These are phyloP conservation scores for Zygoascus biomembranicola DNA, from an alignment of 805 yeast species.

Conservation along the genomic window DNA sequence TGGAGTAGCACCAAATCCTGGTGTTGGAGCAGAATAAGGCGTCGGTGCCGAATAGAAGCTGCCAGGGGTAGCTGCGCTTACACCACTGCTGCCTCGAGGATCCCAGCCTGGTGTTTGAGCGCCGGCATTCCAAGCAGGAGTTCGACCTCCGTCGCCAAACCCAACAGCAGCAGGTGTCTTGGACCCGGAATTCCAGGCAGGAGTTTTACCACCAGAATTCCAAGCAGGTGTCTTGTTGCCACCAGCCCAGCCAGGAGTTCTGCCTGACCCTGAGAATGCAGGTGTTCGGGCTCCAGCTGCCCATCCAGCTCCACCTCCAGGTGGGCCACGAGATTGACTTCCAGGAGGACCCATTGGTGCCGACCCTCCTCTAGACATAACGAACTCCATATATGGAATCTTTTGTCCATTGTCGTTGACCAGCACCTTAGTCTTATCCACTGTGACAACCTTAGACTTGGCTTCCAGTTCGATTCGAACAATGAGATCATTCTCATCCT, in stretches of 20 bases:
- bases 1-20: conserved; percentile 32
- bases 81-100: conserved; percentile 20
- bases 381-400: conserved; percentile 15
- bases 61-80: conserved; percentile 24
- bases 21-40: conserved; percentile 32
- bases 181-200: conserved; percentile 44
- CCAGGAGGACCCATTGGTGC: conserved; percentile 24
- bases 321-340: conserved; percentile 12
- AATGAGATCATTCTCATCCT: conserved; percentile 83
- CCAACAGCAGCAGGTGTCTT: conserved; percentile 38
- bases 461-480: conserved; percentile 94
- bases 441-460: conserved; percentile 78
- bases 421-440: conserved; percentile 68
- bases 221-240: conserved; percentile 49
- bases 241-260: conserved; percentile 37
- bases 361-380: conserved; percentile 7
- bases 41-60: background rate
- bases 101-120: conserved; percentile 43
- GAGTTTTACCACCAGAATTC: conserved; percentile 40
- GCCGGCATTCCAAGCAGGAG: conserved; percentile 36
- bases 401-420: conserved; percentile 50
- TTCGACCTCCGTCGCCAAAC: conserved; percentile 32
- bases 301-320: conserved; percentile 24
- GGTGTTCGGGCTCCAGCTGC: conserved; percentile 31
- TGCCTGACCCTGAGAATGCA: conserved; percentile 41